Percentiles rank a stretch among this genome's conserved stretches.
Evolutionary conservation across 108 stramenopile genomes (phyloP).

Genomic region (Parmales sp.): DNA sequence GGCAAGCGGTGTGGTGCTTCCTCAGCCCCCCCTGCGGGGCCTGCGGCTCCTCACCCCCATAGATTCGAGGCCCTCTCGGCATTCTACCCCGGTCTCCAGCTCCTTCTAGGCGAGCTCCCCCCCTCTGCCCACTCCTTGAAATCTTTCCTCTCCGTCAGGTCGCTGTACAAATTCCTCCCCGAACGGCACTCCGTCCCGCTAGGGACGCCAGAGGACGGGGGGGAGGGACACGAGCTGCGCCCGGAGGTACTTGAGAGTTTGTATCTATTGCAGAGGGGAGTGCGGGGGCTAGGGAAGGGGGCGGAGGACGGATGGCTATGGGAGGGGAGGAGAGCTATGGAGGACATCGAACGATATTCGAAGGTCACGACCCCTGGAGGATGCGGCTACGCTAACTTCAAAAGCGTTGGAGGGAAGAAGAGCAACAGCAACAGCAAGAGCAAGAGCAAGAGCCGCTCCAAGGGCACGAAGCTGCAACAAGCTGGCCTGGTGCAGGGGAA

Average conservation of each 20-base stretch:
- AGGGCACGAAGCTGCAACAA: too few species aligned
- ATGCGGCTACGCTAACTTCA: slow-evolving; percentile 14
- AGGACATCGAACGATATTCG: slow-evolving; percentile 23
- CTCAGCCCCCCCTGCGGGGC: background rate
- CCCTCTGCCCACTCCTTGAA: slow-evolving; percentile 67
- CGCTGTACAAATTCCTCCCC: slow-evolving; percentile 65
- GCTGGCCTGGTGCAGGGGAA: slow-evolving; percentile 23
- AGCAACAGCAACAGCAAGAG: slow-evolving; percentile 35
- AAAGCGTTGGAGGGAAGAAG: slow-evolving; percentile 46
- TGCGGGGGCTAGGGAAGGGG: slow-evolving; percentile 30
- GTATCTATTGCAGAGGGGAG: slow-evolving; percentile 69
- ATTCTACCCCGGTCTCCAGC: slow-evolving; percentile 89
- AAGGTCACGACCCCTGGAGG: background rate
- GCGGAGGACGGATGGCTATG: slow-evolving; percentile 19
- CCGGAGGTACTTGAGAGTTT: slow-evolving; percentile 82
- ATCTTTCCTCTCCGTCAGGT: slow-evolving; percentile 62
- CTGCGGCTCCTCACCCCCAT: background rate
- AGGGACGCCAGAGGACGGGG: too few species aligned
- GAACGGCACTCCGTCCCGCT: too few species aligned
- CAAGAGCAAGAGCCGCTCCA: too few species aligned
- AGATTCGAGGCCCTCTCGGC: slow-evolving; percentile 79
- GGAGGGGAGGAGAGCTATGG: slow-evolving; percentile 60
- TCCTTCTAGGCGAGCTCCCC: slow-evolving; percentile 61
- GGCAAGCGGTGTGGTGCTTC: background rate
- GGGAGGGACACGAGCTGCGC: slow-evolving; percentile 59